A percentile compares a stretch with the other conserved stretches of the same genome.
These are phyloP conservation scores for Pythium dissotocum DNA, from an alignment of 352 stramenopile species.

Conservation along the genomic window DNA sequence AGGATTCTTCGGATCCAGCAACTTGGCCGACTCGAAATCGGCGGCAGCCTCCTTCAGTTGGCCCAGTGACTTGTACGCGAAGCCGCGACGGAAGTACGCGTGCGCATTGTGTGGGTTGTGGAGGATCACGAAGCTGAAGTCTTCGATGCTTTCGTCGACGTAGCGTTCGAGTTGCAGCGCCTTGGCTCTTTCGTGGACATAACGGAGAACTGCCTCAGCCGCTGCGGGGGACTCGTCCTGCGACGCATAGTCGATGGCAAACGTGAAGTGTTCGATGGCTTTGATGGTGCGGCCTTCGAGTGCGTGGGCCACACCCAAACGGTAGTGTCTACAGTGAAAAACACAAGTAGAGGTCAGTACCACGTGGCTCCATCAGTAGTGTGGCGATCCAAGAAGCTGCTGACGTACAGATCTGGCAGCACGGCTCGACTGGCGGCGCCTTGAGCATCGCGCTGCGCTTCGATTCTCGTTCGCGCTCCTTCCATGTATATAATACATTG, in stretches of 20 bases:
- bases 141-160: slow-evolving; percentile 64
- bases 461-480: not conserved
- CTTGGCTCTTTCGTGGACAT: slow-evolving; percentile 79
- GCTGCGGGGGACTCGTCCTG: not conserved
- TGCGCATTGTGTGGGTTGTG: slow-evolving; percentile 81
- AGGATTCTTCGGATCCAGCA: slow-evolving; percentile 65
- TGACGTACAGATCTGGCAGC: slow-evolving; percentile 61
- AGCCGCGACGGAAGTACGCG: slow-evolving; percentile 80
- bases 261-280: slow-evolving; percentile 74
- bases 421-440: slow-evolving; percentile 19
- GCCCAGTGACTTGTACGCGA: slow-evolving; percentile 67
- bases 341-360: not conserved
- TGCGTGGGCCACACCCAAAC: slow-evolving; percentile 62
- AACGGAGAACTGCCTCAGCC: slow-evolving; percentile 33
- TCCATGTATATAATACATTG: slow-evolving; percentile 58
- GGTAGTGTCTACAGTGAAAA: slow-evolving; percentile 54
- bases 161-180: slow-evolving; percentile 73
- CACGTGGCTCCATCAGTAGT: not conserved
- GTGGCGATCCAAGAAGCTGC: no score
- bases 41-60: slow-evolving; percentile 50
- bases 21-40: slow-evolving; percentile 74
- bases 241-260: slow-evolving; percentile 33
- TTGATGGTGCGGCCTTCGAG: slow-evolving; percentile 49
- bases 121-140: slow-evolving; percentile 71
- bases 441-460: not conserved